Base-by-base conservation (phyloP, 768 basidiomycete genomes). In the Phaeotremella fagi region DNA sequence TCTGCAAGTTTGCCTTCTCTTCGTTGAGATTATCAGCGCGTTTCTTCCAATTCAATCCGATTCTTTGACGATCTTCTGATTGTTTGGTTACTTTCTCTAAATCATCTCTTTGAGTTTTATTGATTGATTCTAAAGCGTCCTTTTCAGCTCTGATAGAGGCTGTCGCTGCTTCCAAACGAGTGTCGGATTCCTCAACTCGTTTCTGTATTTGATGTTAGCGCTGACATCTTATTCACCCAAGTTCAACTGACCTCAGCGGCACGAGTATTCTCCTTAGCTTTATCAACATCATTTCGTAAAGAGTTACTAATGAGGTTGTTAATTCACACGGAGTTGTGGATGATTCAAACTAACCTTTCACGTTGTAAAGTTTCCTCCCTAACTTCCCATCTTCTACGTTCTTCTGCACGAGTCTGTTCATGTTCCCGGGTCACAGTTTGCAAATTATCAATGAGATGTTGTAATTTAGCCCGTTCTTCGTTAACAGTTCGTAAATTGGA, bases 361-460 rank as follows among this genome's bases (percentile, higher is more conserved):
- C 77, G 77, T 68, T 91, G 87, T 49, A 90, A 75, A 75, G 85
- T 79, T 61, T 87, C 82, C 36, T 90, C 75, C 63, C 90, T 85
- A 50, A 79, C 83, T 73, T 95, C 90, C 28, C 92, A 76, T 6
- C 89, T 82, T 14, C 83, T 79, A 18, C 88, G 81, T 61, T 92
- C 88, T 54, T 88, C 92, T 68, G 86, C 84, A 4, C 85, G 83
- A 0, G 86, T 86, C 45, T 84, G 81, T 68, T 92, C 90, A 5
- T 88, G 78, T 62, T 95, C 92, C 50, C 82, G 82, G 63, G 90
- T 88, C 83, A 95, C 90, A 66, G 82, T 86, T 75, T 91, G 89
- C 22, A 94, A 84, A 67, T 88, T 92, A 23, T 80, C 78, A 83
- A 94, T 89, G 24, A 95, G 79, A 69, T 91, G 88, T 1, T 88